These are phyloP conservation scores for Corynespora cassiicola DNA, from an alignment of 2,329 filamentous ascomycete species.

Conservation along the genomic window DNA sequence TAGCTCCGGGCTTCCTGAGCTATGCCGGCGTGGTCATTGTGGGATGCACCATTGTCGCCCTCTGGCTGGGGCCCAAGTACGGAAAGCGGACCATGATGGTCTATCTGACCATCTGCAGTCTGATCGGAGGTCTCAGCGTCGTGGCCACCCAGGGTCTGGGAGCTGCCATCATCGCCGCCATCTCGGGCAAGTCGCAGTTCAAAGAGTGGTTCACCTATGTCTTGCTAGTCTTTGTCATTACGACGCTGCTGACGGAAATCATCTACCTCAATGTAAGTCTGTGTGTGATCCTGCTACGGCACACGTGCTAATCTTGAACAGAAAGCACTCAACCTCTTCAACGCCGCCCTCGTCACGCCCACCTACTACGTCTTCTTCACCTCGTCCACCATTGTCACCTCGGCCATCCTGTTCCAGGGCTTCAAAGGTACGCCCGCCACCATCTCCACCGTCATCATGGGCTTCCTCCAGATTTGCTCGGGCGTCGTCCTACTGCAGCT, in stretches of 20 bases:
- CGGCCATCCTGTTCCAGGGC: slow-evolving; percentile 87
- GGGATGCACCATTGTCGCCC: slow-evolving; percentile 72
- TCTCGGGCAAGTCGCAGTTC: slow-evolving; percentile 82
- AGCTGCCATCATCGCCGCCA: slow-evolving; percentile 87
- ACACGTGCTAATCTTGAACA: slow-evolving; percentile 54
- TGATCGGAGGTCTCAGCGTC: slow-evolving; percentile 92
- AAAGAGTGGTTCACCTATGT: slow-evolving; percentile 98
- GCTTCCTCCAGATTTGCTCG: slow-evolving; percentile 91
- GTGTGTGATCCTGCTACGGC: slow-evolving; percentile 3
- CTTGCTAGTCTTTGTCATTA: slow-evolving; percentile 85
- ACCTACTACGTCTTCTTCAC: slow-evolving; percentile 99
- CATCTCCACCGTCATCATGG: slow-evolving; percentile 89
- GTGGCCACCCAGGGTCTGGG: slow-evolving; percentile 94
- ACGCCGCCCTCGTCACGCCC: slow-evolving; percentile 93
- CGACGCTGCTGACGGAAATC: slow-evolving; percentile 91
- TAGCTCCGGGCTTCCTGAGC: slow-evolving; percentile 82
- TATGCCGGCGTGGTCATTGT: slow-evolving; percentile 86
- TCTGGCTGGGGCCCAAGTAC: slow-evolving; percentile 85
- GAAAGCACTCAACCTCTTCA: slow-evolving; percentile 99
- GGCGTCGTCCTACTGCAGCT: slow-evolving; percentile 92
- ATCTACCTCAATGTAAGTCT: slow-evolving; percentile 89
- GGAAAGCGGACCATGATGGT: slow-evolving; percentile 98
- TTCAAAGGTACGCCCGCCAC: slow-evolving; percentile 85
- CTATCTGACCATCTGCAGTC: slow-evolving; percentile 94
- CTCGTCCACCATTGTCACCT: slow-evolving; percentile 91